Conservation (phyloP, 352 stramenopile species). For the Globisporangium nunn region DNA sequence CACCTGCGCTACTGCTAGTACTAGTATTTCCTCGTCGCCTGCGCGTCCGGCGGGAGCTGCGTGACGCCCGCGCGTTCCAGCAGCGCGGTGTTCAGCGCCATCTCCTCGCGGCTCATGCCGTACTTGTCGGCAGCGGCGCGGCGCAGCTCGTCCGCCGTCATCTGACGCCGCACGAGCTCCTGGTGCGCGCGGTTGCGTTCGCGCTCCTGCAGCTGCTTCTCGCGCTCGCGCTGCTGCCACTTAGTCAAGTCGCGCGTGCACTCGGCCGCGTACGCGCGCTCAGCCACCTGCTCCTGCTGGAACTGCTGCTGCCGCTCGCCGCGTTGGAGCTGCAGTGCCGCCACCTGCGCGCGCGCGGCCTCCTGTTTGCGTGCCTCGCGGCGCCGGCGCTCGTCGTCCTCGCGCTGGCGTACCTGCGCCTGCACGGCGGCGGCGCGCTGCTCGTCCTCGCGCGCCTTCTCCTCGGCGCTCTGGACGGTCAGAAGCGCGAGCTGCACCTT, state of each 20-base stretch:
- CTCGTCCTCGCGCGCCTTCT: conserved; percentile 54
- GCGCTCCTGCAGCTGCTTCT: conserved; percentile 21
- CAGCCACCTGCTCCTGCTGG: conserved; percentile 22
- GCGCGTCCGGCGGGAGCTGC: conserved; percentile 6
- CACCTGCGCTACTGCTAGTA: no score
- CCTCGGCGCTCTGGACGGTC: conserved; percentile 53
- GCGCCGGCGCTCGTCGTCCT: conserved; percentile 27
- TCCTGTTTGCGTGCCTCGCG: conserved; percentile 29
- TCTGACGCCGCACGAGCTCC: conserved; percentile 39
- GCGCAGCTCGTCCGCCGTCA: conserved; percentile 29
- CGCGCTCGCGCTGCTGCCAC: conserved; percentile 33
- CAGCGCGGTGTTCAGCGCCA: conserved; percentile 45
- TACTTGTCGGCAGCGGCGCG: conserved; percentile 50
- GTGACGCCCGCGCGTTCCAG: conserved; percentile 28
- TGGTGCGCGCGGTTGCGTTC: conserved; percentile 36
- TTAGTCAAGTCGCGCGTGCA: conserved; percentile 38
- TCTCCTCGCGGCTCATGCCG: conserved; percentile 55
- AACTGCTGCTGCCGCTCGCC: conserved; percentile 25
- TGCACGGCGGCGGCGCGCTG: conserved; percentile 34
- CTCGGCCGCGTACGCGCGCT: conserved; percentile 32
- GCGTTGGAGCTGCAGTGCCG: conserved; percentile 36
- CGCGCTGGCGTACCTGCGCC: conserved; percentile 25
- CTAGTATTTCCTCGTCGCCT: neutral
- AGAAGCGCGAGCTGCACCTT: conserved; percentile 51
- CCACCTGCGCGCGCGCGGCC: conserved; percentile 21